Percentiles rank a stretch among this genome's conserved stretches.
Conservation (phyloP, 768 basidiomycete species). For the Daedaleopsis sinensis region DNA sequence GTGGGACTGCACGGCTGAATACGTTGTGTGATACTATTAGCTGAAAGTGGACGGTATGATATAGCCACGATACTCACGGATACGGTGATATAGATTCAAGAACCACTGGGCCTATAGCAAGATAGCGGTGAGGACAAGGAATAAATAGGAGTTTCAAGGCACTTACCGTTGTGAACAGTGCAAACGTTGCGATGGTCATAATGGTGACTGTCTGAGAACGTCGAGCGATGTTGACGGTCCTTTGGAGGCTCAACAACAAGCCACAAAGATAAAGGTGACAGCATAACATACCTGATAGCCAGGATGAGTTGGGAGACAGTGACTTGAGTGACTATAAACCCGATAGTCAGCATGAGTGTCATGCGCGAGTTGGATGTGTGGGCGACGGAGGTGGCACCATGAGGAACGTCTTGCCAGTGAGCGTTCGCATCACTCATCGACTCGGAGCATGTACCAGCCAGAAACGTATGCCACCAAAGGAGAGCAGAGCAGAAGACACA, state of each 20-base stretch:
- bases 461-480: neutral
- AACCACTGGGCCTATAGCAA: constrained; percentile 54
- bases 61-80: constrained; percentile 39
- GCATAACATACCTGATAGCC: constrained; percentile 50
- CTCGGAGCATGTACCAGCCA: neutral
- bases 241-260: neutral
- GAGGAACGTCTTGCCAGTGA: neutral
- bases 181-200: constrained; percentile 42
- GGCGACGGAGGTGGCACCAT: neutral
- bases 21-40: neutral
- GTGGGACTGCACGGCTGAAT: constrained; percentile 13
- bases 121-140: neutral
- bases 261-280: neutral
- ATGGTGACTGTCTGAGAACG: constrained; percentile 46
- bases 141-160: neutral
- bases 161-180: constrained; percentile 46
- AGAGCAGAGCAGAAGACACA: neutral
- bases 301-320: constrained; percentile 70
- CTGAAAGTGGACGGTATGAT: neutral
- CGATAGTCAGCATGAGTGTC: neutral
- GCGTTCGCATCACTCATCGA: neutral
- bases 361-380: neutral
- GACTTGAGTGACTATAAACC: constrained; percentile 53
- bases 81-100: constrained; percentile 52
- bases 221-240: constrained; percentile 56